phyloP scores from a whole-genome alignment of 2,329 filamentous ascomycete species.

The Cadophora sp. region DNA sequence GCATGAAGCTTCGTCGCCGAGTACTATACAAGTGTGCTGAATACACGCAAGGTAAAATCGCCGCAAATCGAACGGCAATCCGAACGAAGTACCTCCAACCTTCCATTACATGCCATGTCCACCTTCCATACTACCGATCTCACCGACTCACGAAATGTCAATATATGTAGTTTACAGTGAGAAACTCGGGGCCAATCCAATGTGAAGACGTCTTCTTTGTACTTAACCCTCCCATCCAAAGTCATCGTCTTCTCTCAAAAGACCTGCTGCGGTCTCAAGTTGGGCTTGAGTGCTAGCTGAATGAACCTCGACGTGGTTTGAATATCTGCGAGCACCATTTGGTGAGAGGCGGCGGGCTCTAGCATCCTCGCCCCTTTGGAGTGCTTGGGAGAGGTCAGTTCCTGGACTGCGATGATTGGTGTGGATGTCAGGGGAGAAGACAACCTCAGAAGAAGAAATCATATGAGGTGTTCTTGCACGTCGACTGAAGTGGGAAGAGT shows the following conservation, averaged over 20 bases:
- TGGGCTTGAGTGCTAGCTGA: no score
- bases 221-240: neutral
- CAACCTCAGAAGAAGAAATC: no score
- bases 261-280: no score
- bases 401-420: neutral
- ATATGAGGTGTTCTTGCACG: neutral
- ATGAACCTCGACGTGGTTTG: no score
- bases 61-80: neutral
- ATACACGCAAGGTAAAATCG: neutral
- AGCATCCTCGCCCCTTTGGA: neutral
- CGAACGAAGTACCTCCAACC: neutral
- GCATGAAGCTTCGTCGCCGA: neutral
- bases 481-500: no score
- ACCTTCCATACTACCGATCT: neutral
- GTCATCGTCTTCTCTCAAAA: neutral
- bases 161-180: neutral
- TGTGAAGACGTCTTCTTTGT: neutral
- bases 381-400: neutral
- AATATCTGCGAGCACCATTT: no score
- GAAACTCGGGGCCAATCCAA: no score
- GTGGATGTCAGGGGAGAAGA: neutral
- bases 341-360: neutral
- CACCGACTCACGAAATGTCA: neutral
- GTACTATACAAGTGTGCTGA: neutral
- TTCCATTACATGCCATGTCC: neutral